phyloP scores from a whole-genome alignment of 2,329 filamentous ascomycete species.

The Xylaria hypoxylon region DNA sequence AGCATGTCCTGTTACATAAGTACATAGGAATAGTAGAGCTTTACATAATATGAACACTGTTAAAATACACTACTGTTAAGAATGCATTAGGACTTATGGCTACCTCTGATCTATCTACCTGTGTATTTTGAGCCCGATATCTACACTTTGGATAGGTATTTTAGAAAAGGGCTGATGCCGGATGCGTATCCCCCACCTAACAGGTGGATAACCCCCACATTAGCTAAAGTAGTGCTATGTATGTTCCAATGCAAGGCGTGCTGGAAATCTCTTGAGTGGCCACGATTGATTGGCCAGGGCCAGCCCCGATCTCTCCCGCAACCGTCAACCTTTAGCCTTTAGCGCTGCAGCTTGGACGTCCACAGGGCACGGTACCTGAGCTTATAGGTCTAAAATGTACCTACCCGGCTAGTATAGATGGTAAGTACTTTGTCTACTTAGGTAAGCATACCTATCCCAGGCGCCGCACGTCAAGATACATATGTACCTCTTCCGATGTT shows the following conservation, averaged over 20 bases:
- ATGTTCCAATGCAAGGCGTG: neutral
- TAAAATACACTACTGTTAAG: too few species aligned
- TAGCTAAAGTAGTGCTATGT: slow-evolving; percentile 1
- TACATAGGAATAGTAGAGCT: too few species aligned
- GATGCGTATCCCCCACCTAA: slow-evolving; percentile 16
- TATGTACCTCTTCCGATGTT: too few species aligned
- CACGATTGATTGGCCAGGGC: slow-evolving; percentile 24
- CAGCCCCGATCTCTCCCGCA: slow-evolving; percentile 33
- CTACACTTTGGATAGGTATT: too few species aligned
- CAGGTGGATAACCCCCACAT: neutral
- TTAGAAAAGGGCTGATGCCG: too few species aligned
- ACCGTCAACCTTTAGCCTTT: slow-evolving; percentile 28
- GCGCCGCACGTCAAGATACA: neutral
- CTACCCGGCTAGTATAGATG: neutral
- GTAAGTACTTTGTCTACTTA: neutral
- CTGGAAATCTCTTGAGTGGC: slow-evolving; percentile 11
- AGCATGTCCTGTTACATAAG: too few species aligned
- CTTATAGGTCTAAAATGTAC: neutral
- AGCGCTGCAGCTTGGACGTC: slow-evolving; percentile 29
- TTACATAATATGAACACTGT: too few species aligned
- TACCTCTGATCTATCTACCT: too few species aligned
- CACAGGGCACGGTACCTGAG: neutral
- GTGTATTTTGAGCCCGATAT: too few species aligned
- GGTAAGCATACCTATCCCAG: neutral
- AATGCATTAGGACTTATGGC: too few species aligned